phyloP scores from a whole-genome alignment of 2,329 filamentous ascomycete genomes.

The Aspergillus ochraceus region DNA sequence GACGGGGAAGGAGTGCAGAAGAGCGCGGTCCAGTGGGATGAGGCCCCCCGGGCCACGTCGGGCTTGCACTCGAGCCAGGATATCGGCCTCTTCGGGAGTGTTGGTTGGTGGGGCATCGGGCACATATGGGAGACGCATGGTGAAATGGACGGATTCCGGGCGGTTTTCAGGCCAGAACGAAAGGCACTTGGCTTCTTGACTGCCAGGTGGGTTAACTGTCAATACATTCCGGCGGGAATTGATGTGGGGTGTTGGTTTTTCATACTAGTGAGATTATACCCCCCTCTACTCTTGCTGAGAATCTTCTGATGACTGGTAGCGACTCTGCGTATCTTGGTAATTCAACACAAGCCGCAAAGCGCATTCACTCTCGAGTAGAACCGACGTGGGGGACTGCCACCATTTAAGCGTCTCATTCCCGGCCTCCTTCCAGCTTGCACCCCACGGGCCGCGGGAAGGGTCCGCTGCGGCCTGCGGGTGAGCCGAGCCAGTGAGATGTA shows the following conservation, averaged over 20 bases:
- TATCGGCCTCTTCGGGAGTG: conserved; percentile 49
- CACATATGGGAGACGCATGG: conserved; percentile 58
- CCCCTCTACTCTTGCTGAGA: neutral
- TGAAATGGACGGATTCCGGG: conserved; percentile 12
- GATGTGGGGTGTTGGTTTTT: neutral
- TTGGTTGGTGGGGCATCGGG: conserved; percentile 50
- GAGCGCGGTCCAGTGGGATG: conserved; percentile 54
- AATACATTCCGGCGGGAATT: neutral
- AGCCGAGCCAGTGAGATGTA: neutral
- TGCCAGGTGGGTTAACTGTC: neutral
- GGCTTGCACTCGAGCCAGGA: conserved; percentile 52
- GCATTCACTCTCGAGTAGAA: neutral
- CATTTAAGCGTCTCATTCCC: neutral
- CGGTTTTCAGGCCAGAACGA: neutral
- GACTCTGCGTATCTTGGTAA: neutral
- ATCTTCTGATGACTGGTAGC: neutral
- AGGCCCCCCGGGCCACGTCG: conserved; percentile 52
- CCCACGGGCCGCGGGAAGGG: neutral
- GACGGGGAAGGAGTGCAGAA: conserved; percentile 56
- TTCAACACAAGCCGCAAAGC: neutral
- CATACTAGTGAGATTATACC: neutral
- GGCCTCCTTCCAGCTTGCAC: neutral
- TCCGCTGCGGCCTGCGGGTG: neutral
- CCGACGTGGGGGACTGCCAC: neutral
- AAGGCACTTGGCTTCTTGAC: neutral